Base-by-base conservation (phyloP, 2,329 filamentous ascomycete genomes). In the Diaporthe sp. region DNA sequence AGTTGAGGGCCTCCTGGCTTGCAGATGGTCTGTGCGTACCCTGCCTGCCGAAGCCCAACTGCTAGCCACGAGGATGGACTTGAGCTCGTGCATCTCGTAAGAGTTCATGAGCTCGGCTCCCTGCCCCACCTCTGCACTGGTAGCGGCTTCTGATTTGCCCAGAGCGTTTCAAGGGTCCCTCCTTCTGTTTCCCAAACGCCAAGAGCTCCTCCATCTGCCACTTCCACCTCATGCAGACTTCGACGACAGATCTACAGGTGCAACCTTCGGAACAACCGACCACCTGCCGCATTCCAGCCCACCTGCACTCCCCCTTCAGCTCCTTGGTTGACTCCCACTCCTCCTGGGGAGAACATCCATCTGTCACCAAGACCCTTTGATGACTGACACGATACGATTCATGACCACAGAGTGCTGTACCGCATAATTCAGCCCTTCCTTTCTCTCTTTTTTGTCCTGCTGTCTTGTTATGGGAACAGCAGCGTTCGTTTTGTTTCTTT, bases 311-410 rank as follows among this genome's bases (percentile, higher is more conserved):
- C 46, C 39, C 37, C 31, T 70, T 34, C 31, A 57, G 39, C 22
- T 37, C 25, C 59, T 37, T 37, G 19, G 57, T 44, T 31, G 42
- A 31, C n/a, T 53, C 6, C 42, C 28, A 15, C 49, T 46, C 7
- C 8, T 68, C 13, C 46, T 25, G 25, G 55, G 39, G 55, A 68
- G 34, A 67, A 28, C 25, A 7, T n/a, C 46, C 15, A 49, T 39
- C 61, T 34, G 61, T 49, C 49, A 28, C 57, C 58, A 53, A 65
- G 9, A 62, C 25, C 25, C 49, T 58, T 72, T 76, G 72, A 76
- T 59, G 75, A 76, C 39, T 59, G 67, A 69, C 42, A 74, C 73
- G 65, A 71, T 39, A 73, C 74, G 59, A 73, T 57, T 76, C 58
- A 76, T 37, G 75, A 74, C 42, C 51, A 67, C 59, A 67, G 67